A percentile compares a stretch with the other conserved stretches of the same genome.
Evolutionary conservation across 2,329 filamentous ascomycete species (phyloP).

Genomic region (Penicillium brevicompactum): DNA sequence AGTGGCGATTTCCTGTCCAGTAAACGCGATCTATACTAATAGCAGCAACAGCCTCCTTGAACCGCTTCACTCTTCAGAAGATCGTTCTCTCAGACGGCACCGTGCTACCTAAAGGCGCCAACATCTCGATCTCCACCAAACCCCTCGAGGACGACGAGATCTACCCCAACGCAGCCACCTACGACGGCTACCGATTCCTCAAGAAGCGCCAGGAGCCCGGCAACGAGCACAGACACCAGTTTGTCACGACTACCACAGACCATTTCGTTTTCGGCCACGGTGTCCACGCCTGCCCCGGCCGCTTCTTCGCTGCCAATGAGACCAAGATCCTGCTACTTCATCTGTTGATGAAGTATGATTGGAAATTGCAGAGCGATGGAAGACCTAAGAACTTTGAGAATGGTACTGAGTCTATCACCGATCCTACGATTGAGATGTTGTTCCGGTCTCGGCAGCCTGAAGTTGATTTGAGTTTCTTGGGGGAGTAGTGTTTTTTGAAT

Average conservation of each 20-base stretch:
- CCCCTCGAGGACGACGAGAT: conserved; percentile 26
- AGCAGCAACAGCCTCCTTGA: conserved; percentile 24
- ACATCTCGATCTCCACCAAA: conserved; percentile 27
- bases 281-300: conserved; percentile 49
- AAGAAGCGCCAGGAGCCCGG: conserved; percentile 32
- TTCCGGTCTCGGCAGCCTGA: conserved; percentile 29
- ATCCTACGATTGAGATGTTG: conserved; percentile 30
- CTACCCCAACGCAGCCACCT: conserved; percentile 31
- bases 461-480: conserved; percentile 25
- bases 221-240: conserved; percentile 32
- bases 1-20: conserved; percentile 1
- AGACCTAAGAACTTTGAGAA: conserved; percentile 48
- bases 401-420: conserved; percentile 46
- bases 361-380: conserved; percentile 44
- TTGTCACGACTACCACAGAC: conserved; percentile 33
- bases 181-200: conserved; percentile 39
- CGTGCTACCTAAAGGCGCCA: conserved; percentile 31
- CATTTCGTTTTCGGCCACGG: conserved; percentile 43
- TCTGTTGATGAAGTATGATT: conserved; percentile 56
- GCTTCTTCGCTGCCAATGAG: conserved; percentile 60
- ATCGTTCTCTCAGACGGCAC: conserved; percentile 34
- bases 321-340: conserved; percentile 58
- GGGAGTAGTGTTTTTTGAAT: conserved; percentile 10
- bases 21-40: neutral
- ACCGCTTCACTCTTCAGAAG: conserved; percentile 24